A percentile compares a stretch with the other conserved stretches of the same genome.
These are phyloP conservation scores for Suillus hirtellus DNA, from an alignment of 768 basidiomycete species.

Conservation along the genomic window DNA sequence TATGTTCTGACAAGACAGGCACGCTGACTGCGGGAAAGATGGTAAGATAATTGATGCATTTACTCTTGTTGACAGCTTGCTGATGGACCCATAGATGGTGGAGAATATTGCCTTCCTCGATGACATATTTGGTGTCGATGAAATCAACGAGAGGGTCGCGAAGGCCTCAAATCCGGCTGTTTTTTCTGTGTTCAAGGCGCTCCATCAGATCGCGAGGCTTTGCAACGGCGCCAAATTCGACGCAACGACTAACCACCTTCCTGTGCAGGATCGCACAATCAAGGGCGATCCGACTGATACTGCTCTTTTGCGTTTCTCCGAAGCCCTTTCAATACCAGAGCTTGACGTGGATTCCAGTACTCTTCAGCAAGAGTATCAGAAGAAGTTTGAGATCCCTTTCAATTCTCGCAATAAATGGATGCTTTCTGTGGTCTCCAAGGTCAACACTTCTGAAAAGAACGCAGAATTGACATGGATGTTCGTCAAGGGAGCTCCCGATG, in stretches of 20 bases:
- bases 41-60: slow-evolving; percentile 19
- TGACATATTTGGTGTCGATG: slow-evolving; percentile 16
- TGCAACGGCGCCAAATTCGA: slow-evolving; percentile 55
- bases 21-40: slow-evolving; percentile 52
- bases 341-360: slow-evolving; percentile 14
- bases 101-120: slow-evolving; percentile 34
- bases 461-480: slow-evolving; percentile 31
- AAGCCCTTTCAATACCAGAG: slow-evolving; percentile 17
- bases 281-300: slow-evolving; percentile 47
- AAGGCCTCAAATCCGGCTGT: slow-evolving; percentile 12
- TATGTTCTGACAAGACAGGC: slow-evolving; percentile 60
- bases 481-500: slow-evolving; percentile 55
- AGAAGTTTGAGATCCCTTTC: slow-evolving; percentile 32
- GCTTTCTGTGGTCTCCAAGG: slow-evolving; percentile 38
- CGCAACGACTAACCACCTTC: slow-evolving; percentile 12
- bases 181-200: slow-evolving; percentile 21
- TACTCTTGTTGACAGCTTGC: not conserved
- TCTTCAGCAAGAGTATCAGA: not conserved
- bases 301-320: slow-evolving; percentile 45
- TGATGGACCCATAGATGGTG: slow-evolving; percentile 23
- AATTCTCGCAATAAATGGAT: slow-evolving; percentile 53
- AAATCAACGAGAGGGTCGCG: slow-evolving; percentile 15
- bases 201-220: slow-evolving; percentile 41
- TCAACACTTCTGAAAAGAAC: slow-evolving; percentile 1
- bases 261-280: slow-evolving; percentile 22